phyloP scores from a whole-genome alignment of 2,329 filamentous ascomycete genomes.

The Cladosporium sp. region DNA sequence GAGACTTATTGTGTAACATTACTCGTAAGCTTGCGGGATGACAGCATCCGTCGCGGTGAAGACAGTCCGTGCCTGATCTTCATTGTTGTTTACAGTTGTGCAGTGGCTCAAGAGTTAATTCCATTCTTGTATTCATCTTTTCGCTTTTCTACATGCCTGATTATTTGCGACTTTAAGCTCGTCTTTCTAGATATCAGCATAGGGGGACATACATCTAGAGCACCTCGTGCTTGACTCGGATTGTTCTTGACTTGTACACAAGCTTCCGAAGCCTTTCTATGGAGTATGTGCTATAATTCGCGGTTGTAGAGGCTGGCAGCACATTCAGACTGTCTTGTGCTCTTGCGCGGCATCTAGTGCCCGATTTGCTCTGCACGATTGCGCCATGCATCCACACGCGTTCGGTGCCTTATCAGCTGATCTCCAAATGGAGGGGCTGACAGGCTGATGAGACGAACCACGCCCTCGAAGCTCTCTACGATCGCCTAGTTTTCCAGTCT shows the following conservation, averaged over 20 bases:
- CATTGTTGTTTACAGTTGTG: background rate
- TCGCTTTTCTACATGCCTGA: background rate
- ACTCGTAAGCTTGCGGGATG: conserved; percentile 3
- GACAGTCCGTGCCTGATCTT: background rate
- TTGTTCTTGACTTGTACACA: background rate
- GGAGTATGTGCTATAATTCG: background rate
- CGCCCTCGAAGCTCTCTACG: background rate
- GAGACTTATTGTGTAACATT: background rate
- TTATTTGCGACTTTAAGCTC: background rate
- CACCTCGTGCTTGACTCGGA: background rate
- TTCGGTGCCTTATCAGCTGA: background rate
- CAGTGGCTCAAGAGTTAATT: background rate
- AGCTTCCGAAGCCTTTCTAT: background rate
- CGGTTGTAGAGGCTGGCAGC: background rate
- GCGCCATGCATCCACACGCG: conserved; percentile 2
- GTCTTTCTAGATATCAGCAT: background rate
- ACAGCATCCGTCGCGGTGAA: background rate
- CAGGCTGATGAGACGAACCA: background rate
- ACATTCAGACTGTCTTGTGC: background rate
- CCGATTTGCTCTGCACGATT: background rate
- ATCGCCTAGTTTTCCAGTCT: background rate
- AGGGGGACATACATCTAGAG: background rate
- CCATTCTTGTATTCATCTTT: background rate
- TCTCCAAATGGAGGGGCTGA: background rate
- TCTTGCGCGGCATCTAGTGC: too few species aligned